A percentile compares a stretch with the other conserved stretches of the same genome.
Conservation (phyloP, 78 protist genomes). For the Dictyostelium discoideum region dicty_2.7 NC_007088.5:1173501-1174000, state of each 20-base stretch:
- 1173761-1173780: background rate
- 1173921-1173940: background rate
- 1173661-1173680: background rate
- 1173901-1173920: background rate
- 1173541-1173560: background rate
- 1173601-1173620: background rate
- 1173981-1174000: no score
- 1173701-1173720: no score
- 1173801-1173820: background rate
- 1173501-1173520: background rate
- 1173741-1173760: background rate
- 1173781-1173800: background rate
- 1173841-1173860: background rate
- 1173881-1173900: background rate
- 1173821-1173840: background rate
- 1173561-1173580: background rate
- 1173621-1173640: no score
- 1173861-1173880: background rate
- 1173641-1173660: background rate
- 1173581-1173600: background rate
- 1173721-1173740: background rate
- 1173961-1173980: no score
- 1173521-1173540: background rate
- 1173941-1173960: no score
- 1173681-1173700: no score